Conservation (phyloP, 257 asterid species). For the Gentiana macrophylla region DNA sequence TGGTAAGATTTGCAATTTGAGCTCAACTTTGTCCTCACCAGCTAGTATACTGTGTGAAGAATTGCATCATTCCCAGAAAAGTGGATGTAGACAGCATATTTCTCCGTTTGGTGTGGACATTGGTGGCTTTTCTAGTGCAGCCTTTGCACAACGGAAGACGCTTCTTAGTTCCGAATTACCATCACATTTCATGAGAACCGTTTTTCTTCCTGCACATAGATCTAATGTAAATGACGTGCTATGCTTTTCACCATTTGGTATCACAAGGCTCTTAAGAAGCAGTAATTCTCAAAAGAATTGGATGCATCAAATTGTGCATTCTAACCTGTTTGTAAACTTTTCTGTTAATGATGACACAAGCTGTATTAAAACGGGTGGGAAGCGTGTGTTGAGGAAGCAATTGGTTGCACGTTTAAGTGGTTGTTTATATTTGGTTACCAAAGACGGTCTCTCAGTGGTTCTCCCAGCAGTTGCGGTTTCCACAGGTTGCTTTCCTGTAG, state of each 20-base stretch:
- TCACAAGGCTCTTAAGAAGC: slow-evolving; percentile 63
- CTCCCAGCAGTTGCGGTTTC: slow-evolving; percentile 69
- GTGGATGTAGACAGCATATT: slow-evolving; percentile 22
- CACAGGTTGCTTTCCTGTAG: slow-evolving; percentile 59
- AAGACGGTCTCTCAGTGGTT: slow-evolving; percentile 74
- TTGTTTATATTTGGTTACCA: slow-evolving; percentile 61
- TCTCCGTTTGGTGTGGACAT: slow-evolving; percentile 15
- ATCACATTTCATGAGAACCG: slow-evolving; percentile 36
- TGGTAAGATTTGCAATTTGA: slow-evolving; percentile 5
- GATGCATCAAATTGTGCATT: slow-evolving; percentile 47
- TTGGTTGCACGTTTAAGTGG: slow-evolving; percentile 80
- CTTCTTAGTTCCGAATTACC: slow-evolving; percentile 25
- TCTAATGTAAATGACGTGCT: slow-evolving; percentile 46
- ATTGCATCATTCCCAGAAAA: slow-evolving; percentile 15
- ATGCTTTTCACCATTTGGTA: slow-evolving; percentile 82
- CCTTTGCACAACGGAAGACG: slow-evolving; percentile 29
- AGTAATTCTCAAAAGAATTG: slow-evolving; percentile 27
- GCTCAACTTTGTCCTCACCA: slow-evolving; percentile 15
- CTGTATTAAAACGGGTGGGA: slow-evolving; percentile 37
- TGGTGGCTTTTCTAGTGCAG: slow-evolving; percentile 23
- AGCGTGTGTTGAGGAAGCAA: slow-evolving; percentile 45
- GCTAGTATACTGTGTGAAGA: slow-evolving; percentile 19
- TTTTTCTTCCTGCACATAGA: slow-evolving; percentile 50
- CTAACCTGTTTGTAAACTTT: slow-evolving; percentile 42
- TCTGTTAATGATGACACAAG: slow-evolving; percentile 40